Evolutionary conservation across 345 rosid species (phyloP), one percentile per base, ranked within the genome.

Genomic region (Hibiscus trionum): DNA sequence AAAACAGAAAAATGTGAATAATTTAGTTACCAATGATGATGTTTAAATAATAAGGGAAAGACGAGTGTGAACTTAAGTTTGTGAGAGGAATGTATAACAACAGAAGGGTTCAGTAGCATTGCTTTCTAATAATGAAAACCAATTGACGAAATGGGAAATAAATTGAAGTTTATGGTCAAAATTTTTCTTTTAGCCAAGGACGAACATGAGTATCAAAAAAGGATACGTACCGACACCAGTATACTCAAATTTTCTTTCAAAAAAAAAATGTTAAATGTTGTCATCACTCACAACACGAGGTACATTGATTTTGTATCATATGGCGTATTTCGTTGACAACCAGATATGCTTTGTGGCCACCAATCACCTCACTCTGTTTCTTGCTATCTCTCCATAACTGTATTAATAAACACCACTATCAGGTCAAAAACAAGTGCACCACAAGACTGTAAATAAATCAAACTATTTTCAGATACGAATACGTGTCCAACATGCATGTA

Each of bases 311-410:
- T 76, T 88, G 96, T 60, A 91, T 91, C 93, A 90, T 90, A 66
- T 88, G 80, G 2, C 87, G 79, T 10, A 88, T 88, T 81, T 94
- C 96, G 56, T 82, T 76, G 61, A 88, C 64, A 62, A 90, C 97
- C 19, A 87, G 52, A 76, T 90, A 80, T 21, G 95, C 93, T 79
- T 88, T 91, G 84, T 91, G 95, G 33, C 91, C 97, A 2, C 97
- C 98, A 5, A 90, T 84, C 49, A 94, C 88, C 79, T 91, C 96
- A 4, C 67, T 93, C 77, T 88, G 95, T 80, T 90, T 94, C 81
- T 87, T 75, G 50, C 88, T 17, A 52, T 88, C 87, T 79, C 80
- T 90, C 98, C 96, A 94, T 27, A 91, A 75, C 97, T 93, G 85
- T 53, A 74, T 56, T 17, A 64, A 59, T 17, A 60, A 26, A 15